Evolutionary conservation across 495 filamentous ascomycete genomes (phyloP), one percentile per base, ranked within the genome.

Genomic region (Penicillium coprophilum): DNA sequence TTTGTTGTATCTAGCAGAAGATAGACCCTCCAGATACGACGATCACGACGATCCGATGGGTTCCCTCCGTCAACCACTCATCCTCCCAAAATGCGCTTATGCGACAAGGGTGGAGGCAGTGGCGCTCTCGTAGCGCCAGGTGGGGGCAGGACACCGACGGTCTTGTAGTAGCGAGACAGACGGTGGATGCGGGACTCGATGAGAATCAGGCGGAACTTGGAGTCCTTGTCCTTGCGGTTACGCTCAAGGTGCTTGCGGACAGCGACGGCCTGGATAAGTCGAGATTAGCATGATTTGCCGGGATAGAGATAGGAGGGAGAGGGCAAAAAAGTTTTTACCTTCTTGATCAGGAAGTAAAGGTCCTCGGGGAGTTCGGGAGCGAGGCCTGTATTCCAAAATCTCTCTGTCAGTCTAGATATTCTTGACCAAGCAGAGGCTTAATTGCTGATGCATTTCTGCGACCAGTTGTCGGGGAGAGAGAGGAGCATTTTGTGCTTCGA

Each of bases 161-260:
- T 88, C 88, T 97, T 98, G 88, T 97, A 98, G 86, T 92, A 90
- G 62, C 92, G 86, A 63, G 90, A 92, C 59, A 97, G 86, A 81
- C 92, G 91, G 86, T 97, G 95, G 81, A 99, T 97, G 75, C 95
- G 91, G 71, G 94, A 97, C 87, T 99, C 94, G 81, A 99, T 92
- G 59, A 99, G 88, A 89, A 99, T 97, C 56, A 99, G 87, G 71
- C 93, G 92, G 89, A 98, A 97, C 84, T 98, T 98, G 84, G 85
- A 87, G 84, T 97, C 94, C 81, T 91, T 95, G 87, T 97, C 94
- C 85, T 99, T 99, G 77, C 94, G 92, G 86, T 99, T 99, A 79
- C 91, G 88, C 85, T 97, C 92, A 64, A 99, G 90, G 81, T 97
- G 95, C 90, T 99, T 99, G 80, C 95, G 94, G 81, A 99, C 94